A percentile compares a stretch with the other conserved stretches of the same genome.
phyloP scores from a whole-genome alignment of 148 eudicot genomes.

The Silene conica region DNA sequence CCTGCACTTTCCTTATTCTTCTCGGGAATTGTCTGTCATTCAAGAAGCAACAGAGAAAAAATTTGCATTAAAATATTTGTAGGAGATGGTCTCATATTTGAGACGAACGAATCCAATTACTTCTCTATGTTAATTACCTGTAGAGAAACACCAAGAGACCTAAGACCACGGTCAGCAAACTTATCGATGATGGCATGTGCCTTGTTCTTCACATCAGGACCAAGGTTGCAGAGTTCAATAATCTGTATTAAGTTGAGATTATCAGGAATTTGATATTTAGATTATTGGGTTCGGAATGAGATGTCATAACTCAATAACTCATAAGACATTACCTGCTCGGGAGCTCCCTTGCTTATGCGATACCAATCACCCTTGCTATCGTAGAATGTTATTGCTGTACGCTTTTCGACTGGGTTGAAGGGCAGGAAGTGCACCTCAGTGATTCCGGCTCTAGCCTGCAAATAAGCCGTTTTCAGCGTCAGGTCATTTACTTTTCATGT shows the following conservation, averaged over 20 bases:
- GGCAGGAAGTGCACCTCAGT: conserved; percentile 85
- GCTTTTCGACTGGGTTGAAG: conserved; percentile 82
- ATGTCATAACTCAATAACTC: too few species aligned
- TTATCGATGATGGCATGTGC: conserved; percentile 54
- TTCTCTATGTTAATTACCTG: conserved; percentile 33
- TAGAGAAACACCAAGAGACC: conserved; percentile 59
- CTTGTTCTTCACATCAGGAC: conserved; percentile 35
- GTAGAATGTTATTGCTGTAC: conserved; percentile 71
- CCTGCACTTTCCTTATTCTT: conserved; percentile 70
- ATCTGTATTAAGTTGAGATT: too few species aligned
- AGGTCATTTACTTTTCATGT: too few species aligned
- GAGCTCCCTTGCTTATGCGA: conserved; percentile 89
- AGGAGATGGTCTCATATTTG: not conserved
- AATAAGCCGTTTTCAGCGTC: not conserved
- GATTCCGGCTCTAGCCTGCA: conserved; percentile 76
- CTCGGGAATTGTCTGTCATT: conserved; percentile 52
- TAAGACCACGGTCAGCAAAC: conserved; percentile 83
- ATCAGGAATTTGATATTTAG: too few species aligned
- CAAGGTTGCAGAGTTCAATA: conserved; percentile 59
- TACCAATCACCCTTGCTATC: conserved; percentile 63
- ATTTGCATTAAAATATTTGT: not conserved
- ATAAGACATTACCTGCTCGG: too few species aligned
- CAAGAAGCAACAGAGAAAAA: not conserved
- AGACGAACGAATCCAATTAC: too few species aligned
- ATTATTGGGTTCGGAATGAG: too few species aligned